A percentile compares a stretch with the other conserved stretches of the same genome.
Evolutionary conservation across 2,329 filamentous ascomycete genomes (phyloP).

Genomic region (Whalleya microplaca): DNA sequence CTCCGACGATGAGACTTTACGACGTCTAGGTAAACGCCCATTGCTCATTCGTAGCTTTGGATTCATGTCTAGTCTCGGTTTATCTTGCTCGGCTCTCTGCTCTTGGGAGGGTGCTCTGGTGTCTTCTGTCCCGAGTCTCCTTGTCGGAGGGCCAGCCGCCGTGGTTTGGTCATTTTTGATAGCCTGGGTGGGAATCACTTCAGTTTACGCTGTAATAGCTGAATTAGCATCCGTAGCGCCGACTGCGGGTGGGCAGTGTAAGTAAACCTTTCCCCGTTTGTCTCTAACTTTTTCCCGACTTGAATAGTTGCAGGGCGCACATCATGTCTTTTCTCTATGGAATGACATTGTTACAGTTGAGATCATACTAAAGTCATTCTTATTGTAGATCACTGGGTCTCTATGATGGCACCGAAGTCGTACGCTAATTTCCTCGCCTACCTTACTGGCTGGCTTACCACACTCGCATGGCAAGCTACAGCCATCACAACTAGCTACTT

Average conservation of each 20-base stretch:
- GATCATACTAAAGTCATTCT: too few relatives aligned
- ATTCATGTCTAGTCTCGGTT: constrained; percentile 29
- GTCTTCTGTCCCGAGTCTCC: constrained; percentile 42
- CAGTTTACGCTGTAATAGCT: constrained; percentile 40
- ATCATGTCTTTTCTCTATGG: background rate
- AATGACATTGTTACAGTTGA: constrained; percentile 1
- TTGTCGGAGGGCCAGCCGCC: constrained; percentile 57
- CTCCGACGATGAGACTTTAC: constrained; percentile 10
- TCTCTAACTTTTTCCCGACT: too few relatives aligned
- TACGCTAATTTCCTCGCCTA: constrained; percentile 30
- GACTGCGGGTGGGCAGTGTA: constrained; percentile 31
- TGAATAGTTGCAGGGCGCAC: too few relatives aligned
- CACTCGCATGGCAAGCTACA: constrained; percentile 29
- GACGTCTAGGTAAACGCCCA: constrained; percentile 22
- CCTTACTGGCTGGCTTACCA: constrained; percentile 33
- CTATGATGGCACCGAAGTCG: constrained; percentile 29
- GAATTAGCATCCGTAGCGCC: constrained; percentile 30
- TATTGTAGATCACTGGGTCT: constrained; percentile 31
- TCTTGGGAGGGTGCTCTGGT: constrained; percentile 56
- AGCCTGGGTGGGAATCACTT: constrained; percentile 50
- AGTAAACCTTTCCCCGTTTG: too few relatives aligned
- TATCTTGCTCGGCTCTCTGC: constrained; percentile 25
- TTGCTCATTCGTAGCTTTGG: constrained; percentile 24
- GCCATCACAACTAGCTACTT: constrained; percentile 22
- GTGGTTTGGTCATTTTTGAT: constrained; percentile 56